Evolutionary conservation across 2,329 filamentous ascomycete species (phyloP), one percentile per base, ranked within the genome.

Genomic region (Cytospora chrysosperma): DNA sequence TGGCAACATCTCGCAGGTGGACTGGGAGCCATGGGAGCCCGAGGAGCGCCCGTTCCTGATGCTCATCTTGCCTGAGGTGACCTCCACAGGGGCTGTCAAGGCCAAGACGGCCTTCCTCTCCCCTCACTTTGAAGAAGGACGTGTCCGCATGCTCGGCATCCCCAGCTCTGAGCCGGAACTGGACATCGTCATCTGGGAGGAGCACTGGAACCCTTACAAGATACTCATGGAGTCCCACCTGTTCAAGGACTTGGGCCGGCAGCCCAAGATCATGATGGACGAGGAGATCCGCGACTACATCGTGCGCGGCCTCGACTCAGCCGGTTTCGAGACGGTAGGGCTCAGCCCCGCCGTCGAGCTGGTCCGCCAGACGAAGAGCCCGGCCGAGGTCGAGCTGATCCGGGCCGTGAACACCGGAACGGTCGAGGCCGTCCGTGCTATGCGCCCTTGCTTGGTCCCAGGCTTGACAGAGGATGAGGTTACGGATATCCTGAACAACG

Each of bases 231-330:
- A 78, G 27, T 81, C 79, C 0, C 75, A 70, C 9, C 72, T 82
- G 1, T 81, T 81, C 56, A 65, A 67, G 12, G 40, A 63, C 2
- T 13, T 56, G 7, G 30, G 15, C 4, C 49, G 37, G 27, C 72
- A 72, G 1, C 73, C 73, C 6, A 79, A 70, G n/a, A 67, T 88
- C n/a, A 86, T 88, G 81, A 79, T 86, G 17, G 86, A 88, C 66
- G 85, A 88, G 66, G 86, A 88, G 69, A 86, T 88, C 70, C 80
- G 86, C 2, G 85, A 88, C 70, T 88, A 82, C 70, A 87, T 89
- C 56, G 78, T 82, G 47, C 79, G 85, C 2, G 86, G 86, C 0
- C 76, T 88, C 0, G 77, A 75, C 2, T 69, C 73, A 0, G 79
- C 77, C 51, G 85, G 84, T 0, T 87, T 88, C 66, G 74, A 81